Percentiles rank a stretch among this genome's conserved stretches.
phyloP scores from a whole-genome alignment of 78 protist genomes.

The Dictyostelium capitatum region DNA sequence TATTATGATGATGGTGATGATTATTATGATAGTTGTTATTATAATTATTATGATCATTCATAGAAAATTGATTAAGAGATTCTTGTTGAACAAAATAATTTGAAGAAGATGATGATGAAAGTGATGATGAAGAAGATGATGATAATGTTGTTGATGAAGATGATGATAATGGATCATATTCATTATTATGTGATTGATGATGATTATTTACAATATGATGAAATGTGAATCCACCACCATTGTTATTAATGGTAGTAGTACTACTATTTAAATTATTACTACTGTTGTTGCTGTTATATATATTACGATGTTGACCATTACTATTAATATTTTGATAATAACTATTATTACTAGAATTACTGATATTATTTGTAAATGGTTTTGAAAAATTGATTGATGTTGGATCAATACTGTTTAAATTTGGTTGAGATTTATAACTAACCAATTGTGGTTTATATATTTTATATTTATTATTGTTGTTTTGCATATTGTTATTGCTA shows the following conservation, averaged over 20 bases:
- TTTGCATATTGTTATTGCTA: neutral
- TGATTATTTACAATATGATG: conserved; percentile 8
- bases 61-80: conserved; percentile 29
- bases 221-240: neutral
- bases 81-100: conserved; percentile 13
- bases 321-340: neutral
- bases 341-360: neutral
- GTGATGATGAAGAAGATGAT: neutral
- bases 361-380: neutral
- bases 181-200: neutral
- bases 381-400: conserved; percentile 15
- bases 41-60: neutral
- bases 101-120: conserved; percentile 23
- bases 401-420: conserved; percentile 47
- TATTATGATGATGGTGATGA: neutral
- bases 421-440: conserved; percentile 75
- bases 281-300: conserved; percentile 18
- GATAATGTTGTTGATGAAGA: neutral
- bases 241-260: neutral
- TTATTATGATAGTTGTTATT: too few species aligned
- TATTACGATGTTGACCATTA: conserved; percentile 2
- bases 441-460: conserved; percentile 46
- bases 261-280: conserved; percentile 10
- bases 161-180: neutral
- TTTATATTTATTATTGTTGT: neutral